Base-by-base conservation (phyloP, 805 yeast species). In the Candida jianshihensis region DNA sequence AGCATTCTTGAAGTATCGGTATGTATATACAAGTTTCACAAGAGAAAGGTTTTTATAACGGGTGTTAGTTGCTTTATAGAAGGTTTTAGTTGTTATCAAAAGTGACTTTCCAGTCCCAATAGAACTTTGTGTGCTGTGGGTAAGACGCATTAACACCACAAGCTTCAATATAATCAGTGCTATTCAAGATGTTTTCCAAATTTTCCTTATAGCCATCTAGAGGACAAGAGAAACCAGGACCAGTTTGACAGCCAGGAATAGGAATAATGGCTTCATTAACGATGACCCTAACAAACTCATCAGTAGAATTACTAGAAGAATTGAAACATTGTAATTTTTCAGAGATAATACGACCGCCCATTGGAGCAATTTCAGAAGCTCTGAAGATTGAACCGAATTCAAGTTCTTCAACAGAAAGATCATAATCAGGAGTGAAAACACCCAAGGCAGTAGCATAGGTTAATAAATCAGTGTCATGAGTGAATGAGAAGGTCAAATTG, bases 391-490 rank as follows among this genome's bases (percentile, higher is more conserved):
- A 59, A 34, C 66, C 64, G 57, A 74, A 73, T 7, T 64, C 66
- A 32, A 73, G 61, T 33, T 59, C 54, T 43, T 68, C 68, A 17
- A 60, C 48, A 6, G 74, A 66, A 43, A 78, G 56, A 36, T 59
- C 59, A 24, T 57, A 47, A 16, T 53, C 61, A 9, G 54, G 48
- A 19, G 51, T 59, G 25, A 56, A 54, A 19, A 83, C 54, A 7
- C 86, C 88, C 33, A 83, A 58, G 2, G 90, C 83, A 20, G 84
- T 63, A 47, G 79, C 61, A 47, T 70, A 77, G 29, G 78, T 63
- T 43, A 76, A 64, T 29, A 84, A 57, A 43, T 80, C 81, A 26
- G 81, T 71, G 54, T 86, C 95, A 51, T 86, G 95, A 13, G 85
- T 68, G 63, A 84, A 80, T 45, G 77, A 81, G 46, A 82, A 65